Conservation (phyloP, 1,284 basidiomycete genomes). For the Vanrija pseudolonga region DNA sequence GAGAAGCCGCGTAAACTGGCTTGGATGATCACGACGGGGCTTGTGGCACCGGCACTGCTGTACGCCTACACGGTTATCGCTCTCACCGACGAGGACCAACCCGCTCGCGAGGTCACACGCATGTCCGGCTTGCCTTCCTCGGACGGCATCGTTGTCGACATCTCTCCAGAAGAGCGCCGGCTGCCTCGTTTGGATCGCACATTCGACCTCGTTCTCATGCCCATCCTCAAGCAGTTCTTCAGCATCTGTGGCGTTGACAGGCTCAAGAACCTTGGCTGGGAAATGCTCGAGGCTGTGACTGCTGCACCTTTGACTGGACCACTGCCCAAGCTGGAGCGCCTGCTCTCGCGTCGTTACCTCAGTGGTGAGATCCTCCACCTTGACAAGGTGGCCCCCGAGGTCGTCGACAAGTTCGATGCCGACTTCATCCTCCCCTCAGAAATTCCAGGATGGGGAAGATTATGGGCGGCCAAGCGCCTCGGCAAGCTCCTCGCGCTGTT, state of each 20-base stretch:
- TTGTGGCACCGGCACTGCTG: slow-evolving; percentile 26
- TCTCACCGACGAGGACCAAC: slow-evolving; percentile 32
- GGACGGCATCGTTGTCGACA: slow-evolving; percentile 24
- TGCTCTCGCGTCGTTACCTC: slow-evolving; percentile 30
- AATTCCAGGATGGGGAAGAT: slow-evolving; percentile 38
- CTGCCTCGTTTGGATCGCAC: slow-evolving; percentile 32
- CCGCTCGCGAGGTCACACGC: slow-evolving; percentile 28
- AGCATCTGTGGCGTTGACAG: slow-evolving; percentile 34
- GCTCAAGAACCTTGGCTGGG: slow-evolving; percentile 38
- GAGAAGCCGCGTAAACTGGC: slow-evolving; percentile 33
- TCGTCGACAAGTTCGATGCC: background rate
- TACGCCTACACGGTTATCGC: slow-evolving; percentile 44
- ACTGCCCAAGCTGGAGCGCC: slow-evolving; percentile 26
- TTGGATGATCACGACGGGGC: slow-evolving; percentile 33
- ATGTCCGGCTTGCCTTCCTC: slow-evolving; percentile 36
- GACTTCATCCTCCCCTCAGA: slow-evolving; percentile 26
- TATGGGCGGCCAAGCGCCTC: slow-evolving; percentile 33
- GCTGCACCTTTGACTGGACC: background rate
- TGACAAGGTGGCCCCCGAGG: slow-evolving; percentile 13
- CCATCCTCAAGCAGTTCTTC: slow-evolving; percentile 30
- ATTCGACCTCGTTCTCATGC: slow-evolving; percentile 36
- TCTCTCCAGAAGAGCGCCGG: slow-evolving; percentile 20
- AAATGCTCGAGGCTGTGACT: slow-evolving; percentile 39
- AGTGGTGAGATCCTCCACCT: slow-evolving; percentile 24
- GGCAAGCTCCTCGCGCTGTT: slow-evolving; percentile 34